These are phyloP conservation scores for Scheffersomyces titani DNA, from an alignment of 1,139 yeast genomes.

Conservation along the genomic window DNA sequence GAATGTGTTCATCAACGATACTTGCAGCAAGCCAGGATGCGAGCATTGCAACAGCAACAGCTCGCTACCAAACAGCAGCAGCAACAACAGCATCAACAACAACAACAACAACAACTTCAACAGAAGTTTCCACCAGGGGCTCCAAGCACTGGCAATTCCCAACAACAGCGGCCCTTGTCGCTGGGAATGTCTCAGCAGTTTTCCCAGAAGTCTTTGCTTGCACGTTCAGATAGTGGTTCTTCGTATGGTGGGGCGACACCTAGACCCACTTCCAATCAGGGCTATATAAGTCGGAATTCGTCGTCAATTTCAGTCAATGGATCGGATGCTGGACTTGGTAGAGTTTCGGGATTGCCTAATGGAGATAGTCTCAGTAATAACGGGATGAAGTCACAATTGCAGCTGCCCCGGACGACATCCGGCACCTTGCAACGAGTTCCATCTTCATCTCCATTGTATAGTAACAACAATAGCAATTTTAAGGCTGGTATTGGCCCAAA, in stretches of 20 bases:
- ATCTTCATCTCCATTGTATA: not conserved
- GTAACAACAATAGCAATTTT: not conserved
- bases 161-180: not conserved
- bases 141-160: slow-evolving; percentile 1
- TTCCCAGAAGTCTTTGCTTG: not conserved
- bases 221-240: not conserved
- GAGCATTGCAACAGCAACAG: slow-evolving; percentile 47
- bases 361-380: not conserved
- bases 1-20: slow-evolving; percentile 51
- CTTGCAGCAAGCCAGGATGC: slow-evolving; percentile 47
- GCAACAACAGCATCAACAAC: slow-evolving; percentile 35
- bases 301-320: not conserved
- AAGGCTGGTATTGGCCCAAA: not conserved
- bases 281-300: not conserved
- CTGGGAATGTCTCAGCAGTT: not conserved
- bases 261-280: not conserved
- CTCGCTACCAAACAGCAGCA: slow-evolving; percentile 41
- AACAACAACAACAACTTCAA: slow-evolving; percentile 41
- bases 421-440: not conserved
- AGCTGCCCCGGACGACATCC: not conserved
- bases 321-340: not conserved
- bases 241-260: not conserved
- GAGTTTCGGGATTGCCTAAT: not conserved
- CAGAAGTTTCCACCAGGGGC: slow-evolving; percentile 8
- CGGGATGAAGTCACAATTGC: not conserved